These are phyloP conservation scores for Millerago galiae DNA, from an alignment of 805 yeast genomes.

Conservation along the genomic window DNA sequence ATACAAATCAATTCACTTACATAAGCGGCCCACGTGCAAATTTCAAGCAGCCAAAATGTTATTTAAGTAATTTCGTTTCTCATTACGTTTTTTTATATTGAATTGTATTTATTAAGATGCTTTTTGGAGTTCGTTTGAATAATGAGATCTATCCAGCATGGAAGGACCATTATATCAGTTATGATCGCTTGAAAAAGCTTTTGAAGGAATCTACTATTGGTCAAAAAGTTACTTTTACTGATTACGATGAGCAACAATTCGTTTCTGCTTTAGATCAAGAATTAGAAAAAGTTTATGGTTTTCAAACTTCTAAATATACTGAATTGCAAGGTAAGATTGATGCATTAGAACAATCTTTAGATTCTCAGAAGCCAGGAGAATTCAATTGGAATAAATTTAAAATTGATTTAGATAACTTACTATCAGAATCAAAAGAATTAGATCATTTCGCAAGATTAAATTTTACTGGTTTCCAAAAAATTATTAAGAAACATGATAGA, in stretches of 20 bases:
- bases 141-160: constrained; percentile 85
- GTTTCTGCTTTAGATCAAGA: constrained; percentile 62
- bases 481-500: constrained; percentile 94
- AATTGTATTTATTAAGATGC: constrained; percentile 38
- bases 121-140: constrained; percentile 78
- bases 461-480: constrained; percentile 90
- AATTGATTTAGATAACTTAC: constrained; percentile 60
- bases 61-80: neutral
- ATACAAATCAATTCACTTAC: too few relatives aligned
- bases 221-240: constrained; percentile 46
- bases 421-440: constrained; percentile 73
- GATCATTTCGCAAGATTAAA: constrained; percentile 88
- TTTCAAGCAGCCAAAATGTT: too few relatives aligned
- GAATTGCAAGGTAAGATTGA: constrained; percentile 60
- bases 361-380: constrained; percentile 31
- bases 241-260: constrained; percentile 64
- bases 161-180: constrained; percentile 67
- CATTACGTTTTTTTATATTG: neutral
- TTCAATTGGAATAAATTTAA: constrained; percentile 61
- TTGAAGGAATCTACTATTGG: constrained; percentile 59
- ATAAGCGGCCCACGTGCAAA: too few relatives aligned
- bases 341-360: constrained; percentile 53
- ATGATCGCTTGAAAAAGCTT: constrained; percentile 57
- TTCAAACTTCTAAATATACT: constrained; percentile 62
- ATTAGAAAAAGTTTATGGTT: constrained; percentile 69